Conservation (phyloP, 140 eudicot species). For the Cichorium intybus region DNA sequence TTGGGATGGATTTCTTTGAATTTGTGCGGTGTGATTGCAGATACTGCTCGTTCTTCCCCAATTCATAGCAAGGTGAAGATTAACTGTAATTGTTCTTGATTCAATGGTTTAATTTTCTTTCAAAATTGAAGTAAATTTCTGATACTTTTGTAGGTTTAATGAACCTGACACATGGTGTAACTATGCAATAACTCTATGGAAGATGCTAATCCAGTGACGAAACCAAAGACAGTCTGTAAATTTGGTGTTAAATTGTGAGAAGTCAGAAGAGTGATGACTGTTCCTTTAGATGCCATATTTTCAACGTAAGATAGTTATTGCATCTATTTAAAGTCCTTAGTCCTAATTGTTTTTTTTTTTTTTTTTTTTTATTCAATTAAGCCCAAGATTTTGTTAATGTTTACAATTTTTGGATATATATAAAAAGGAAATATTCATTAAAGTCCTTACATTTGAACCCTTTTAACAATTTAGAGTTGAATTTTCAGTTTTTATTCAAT, state of each 20-base stretch:
- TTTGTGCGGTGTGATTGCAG: conserved; percentile 6
- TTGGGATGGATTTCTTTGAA: conserved; percentile 30
- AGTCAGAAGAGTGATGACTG: background rate
- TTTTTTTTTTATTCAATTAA: no score
- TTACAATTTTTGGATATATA: no score
- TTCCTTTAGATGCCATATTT: background rate
- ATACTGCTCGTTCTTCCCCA: conserved; percentile 25
- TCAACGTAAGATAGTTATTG: background rate
- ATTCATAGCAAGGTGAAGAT: conserved; percentile 50
- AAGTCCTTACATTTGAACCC: no score
- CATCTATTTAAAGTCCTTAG: background rate
- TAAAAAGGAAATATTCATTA: no score
- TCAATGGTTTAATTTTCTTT: background rate
- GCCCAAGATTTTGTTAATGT: no score
- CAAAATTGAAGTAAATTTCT: no score
- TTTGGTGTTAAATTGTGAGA: background rate
- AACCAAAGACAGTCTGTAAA: no score
- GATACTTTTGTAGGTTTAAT: background rate
- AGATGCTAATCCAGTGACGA: no score
- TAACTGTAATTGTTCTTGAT: background rate
- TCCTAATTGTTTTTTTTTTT: no score
- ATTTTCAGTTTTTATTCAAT: no score
- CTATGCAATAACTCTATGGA: background rate
- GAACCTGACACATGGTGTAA: conserved; percentile 50
- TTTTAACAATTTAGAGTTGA: no score